These are phyloP conservation scores for Auriculariales sp. DNA, from an alignment of 768 basidiomycete genomes.

Conservation along the genomic window DNA sequence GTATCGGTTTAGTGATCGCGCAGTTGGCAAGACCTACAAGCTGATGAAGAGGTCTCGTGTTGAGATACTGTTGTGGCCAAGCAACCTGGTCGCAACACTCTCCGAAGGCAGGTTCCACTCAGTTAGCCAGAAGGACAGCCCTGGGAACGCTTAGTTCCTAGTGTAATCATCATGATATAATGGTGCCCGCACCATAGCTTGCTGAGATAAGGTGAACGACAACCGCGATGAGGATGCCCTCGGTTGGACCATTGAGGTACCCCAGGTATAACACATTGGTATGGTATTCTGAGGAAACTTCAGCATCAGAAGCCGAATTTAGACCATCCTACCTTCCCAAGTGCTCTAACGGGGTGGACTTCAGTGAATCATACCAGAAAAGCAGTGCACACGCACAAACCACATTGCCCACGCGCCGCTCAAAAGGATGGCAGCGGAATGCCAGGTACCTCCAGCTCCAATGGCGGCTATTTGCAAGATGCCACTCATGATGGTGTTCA, in stretches of 20 bases:
- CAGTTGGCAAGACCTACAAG: neutral
- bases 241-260: constrained; percentile 9
- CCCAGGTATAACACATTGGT: constrained; percentile 8
- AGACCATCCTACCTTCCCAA: constrained; percentile 7
- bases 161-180: neutral
- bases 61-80: too few relatives aligned
- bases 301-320: neutral
- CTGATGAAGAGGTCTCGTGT: constrained; percentile 4
- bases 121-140: too few relatives aligned
- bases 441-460: constrained; percentile 2
- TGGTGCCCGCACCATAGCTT: constrained; percentile 2
- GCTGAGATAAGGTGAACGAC: constrained; percentile 7
- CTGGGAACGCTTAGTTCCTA: too few relatives aligned
- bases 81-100: too few relatives aligned
- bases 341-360: constrained; percentile 4
- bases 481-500: constrained; percentile 5
- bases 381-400: constrained; percentile 6
- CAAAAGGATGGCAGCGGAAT: constrained; percentile 1
- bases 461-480: constrained; percentile 4
- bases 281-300: constrained; percentile 5
- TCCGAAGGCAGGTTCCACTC: too few relatives aligned
- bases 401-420: constrained; percentile 7
- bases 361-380: neutral
- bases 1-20: neutral
- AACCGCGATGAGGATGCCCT: constrained; percentile 8